Conservation (phyloP, 192 early-diverging fungal species). For the Rhizoclosmatium globosum region DNA sequence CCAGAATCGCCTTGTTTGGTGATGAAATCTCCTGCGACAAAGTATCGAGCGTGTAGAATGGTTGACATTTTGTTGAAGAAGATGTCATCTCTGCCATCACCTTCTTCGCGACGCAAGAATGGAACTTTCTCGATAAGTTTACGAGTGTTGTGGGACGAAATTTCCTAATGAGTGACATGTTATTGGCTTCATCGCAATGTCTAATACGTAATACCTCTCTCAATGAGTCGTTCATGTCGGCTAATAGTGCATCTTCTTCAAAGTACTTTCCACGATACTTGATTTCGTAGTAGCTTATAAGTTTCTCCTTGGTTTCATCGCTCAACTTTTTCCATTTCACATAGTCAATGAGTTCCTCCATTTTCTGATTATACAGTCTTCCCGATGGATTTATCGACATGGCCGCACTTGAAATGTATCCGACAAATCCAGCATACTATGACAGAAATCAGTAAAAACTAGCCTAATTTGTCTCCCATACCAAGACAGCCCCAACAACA, state of each 20-base stretch:
- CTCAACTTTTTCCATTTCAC: conserved; percentile 41
- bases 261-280: conserved; percentile 45
- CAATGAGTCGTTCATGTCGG: conserved; percentile 44
- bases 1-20: conserved; percentile 46
- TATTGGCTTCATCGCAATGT: too few relatives aligned
- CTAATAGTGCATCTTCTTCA: conserved; percentile 42
- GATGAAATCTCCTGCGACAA: conserved; percentile 35
- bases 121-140: conserved; percentile 43
- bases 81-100: conserved; percentile 37
- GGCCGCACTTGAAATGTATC: conserved; percentile 31
- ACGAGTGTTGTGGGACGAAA: conserved; percentile 34
- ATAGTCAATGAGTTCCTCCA: conserved; percentile 51
- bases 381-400: conserved; percentile 34
- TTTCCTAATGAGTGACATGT: conserved; percentile 7
- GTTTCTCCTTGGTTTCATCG: conserved; percentile 37
- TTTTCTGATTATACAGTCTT: conserved; percentile 37
- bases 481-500: conserved; percentile 5
- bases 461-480: background rate
- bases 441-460: background rate
- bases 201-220: conserved; percentile 14
- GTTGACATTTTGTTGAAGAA: conserved; percentile 26
- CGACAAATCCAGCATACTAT: conserved; percentile 38
- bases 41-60: conserved; percentile 33
- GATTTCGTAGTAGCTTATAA: conserved; percentile 48
- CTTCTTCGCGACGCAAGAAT: conserved; percentile 32